A percentile compares a stretch with the other conserved stretches of the same genome.
phyloP scores from a whole-genome alignment of 345 rosid species.

The Triadica sebifera region DNA sequence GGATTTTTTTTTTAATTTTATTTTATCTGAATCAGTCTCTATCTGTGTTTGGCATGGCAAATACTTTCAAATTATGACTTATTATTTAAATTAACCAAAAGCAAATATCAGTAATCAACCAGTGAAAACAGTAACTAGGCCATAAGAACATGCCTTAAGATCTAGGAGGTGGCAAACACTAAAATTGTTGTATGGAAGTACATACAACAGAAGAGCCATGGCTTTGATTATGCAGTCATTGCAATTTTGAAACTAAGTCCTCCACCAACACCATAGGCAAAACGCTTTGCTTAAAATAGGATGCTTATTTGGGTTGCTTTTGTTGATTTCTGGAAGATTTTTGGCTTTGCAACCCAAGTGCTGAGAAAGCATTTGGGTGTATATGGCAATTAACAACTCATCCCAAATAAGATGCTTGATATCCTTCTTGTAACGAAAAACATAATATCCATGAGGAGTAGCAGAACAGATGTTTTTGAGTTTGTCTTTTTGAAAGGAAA shows the following conservation, averaged over 20 bases:
- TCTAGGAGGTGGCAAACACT: background rate
- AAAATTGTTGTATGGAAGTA: background rate
- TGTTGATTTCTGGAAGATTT: no score
- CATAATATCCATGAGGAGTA: background rate
- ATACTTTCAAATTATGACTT: background rate
- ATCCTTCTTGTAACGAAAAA: background rate
- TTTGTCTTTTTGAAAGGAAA: background rate
- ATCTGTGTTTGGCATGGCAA: background rate
- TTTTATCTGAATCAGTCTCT: background rate
- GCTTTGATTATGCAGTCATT: background rate
- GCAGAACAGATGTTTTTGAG: background rate
- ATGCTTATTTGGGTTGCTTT: no score
- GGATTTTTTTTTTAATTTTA: background rate
- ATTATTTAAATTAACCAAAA: background rate
- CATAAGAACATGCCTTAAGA: background rate
- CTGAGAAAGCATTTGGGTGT: background rate
- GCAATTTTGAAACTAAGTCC: background rate
- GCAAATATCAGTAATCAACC: background rate
- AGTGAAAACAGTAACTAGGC: background rate
- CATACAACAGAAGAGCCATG: background rate
- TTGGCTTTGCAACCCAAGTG: background rate
- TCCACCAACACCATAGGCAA: background rate
- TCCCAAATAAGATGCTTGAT: background rate
- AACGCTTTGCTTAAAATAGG: background rate
- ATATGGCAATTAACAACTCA: background rate